Evolutionary conservation across 2,329 filamentous ascomycete species (phyloP), one percentile per base, ranked within the genome.

Genomic region (Colletotrichum tropicicola): DNA sequence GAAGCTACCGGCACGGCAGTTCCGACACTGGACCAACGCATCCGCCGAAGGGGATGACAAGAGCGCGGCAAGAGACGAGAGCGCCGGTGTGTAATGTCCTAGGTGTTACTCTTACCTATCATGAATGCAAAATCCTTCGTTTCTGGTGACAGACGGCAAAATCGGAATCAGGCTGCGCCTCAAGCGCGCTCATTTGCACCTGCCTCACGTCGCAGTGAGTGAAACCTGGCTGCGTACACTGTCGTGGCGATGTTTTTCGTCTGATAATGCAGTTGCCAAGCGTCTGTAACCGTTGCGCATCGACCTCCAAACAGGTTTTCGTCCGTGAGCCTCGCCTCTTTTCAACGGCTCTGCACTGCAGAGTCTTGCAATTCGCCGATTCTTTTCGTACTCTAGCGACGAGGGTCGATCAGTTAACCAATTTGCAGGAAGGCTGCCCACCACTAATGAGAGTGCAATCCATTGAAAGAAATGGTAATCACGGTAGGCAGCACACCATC

Each of bases 1-100:
- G 32, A 63, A 60, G n/a, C 55, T 78, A 5, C 65, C 71, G 6
- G 66, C 75, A 15, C 64, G 73, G 39, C 28, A 72, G 27, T 78
- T 77, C 52, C 69, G 61, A 52, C 47, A 66, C 27, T 69, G 65
- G 61, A 56, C 37, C 49, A 65, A 65, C 58, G 37, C 51, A 23
- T 37, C 49, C 8, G 15, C 35, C 15, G 45, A 56, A 2, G 19
- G 17, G 17, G 57, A 62, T 12, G 37, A 47, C 21, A 44, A 51
- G 8, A 17, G 30, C 15, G 53, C 51, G 49, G 32, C 57, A 37
- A 51, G 44, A 56, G 35, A 27, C 21, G 35, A 21, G 12, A 35
- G 37, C 35, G 45, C 58, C 56, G 43, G 39, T 44, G 49, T 55
- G 51, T 62, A 55, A 30, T 17, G 6, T 17, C 19, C 28, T 13